Percentiles rank a stretch among this genome's conserved stretches.
Evolutionary conservation across 139 green algal species (phyloP).

Genomic region (Dunaliella sp.): DNA sequence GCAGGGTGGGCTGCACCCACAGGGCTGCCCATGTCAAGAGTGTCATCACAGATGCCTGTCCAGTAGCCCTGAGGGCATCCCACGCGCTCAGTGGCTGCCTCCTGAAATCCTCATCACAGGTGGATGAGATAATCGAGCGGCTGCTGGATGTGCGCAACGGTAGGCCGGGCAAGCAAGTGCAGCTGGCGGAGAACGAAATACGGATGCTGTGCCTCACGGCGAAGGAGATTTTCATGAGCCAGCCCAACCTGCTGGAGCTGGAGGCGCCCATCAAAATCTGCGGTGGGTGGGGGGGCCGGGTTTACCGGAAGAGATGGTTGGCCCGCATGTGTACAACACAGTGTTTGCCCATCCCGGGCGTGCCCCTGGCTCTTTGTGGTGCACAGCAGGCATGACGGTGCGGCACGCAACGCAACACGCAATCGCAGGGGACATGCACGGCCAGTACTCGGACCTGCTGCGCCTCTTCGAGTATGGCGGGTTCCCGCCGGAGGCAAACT

Average conservation of each 20-base stretch:
- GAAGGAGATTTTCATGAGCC: conserved; percentile 93
- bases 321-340: background rate
- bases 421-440: conserved; percentile 98
- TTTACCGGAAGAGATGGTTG: no score
- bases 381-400: no score
- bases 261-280: conserved; percentile 99
- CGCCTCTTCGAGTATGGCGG: conserved; percentile 98
- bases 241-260: conserved; percentile 97
- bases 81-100: background rate
- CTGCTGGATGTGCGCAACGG: conserved; percentile 86
- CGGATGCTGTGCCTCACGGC: conserved; percentile 87
- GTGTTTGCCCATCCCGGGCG: background rate
- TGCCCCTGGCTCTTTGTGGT: no score
- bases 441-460: conserved; percentile 97
- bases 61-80: no score
- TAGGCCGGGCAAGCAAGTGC: conserved; percentile 89
- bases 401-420: no score
- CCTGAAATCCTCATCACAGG: conserved; percentile 36
- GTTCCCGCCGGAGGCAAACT: conserved; percentile 98
- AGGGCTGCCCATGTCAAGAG: background rate
- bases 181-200: conserved; percentile 92
- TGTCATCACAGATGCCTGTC: no score
- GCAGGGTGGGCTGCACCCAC: background rate
- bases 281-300: conserved; percentile 77
- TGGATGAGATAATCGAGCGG: conserved; percentile 94